Percentiles rank a stretch among this genome's conserved stretches.
Conservation (phyloP, 1,139 yeast species). For the Geotrichum cucujoidarum region DNA sequence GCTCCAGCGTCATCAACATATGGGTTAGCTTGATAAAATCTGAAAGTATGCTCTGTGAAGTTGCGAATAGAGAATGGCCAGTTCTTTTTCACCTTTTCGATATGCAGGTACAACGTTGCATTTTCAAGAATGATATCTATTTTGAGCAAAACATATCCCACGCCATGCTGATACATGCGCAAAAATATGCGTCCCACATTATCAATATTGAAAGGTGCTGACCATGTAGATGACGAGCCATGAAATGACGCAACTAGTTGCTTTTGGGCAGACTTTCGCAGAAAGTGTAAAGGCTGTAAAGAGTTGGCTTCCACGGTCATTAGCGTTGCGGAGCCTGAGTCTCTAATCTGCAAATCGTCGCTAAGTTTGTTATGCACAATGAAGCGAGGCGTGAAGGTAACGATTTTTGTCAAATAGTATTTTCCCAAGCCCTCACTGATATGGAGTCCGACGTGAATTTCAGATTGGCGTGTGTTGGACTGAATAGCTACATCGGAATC, state of each 20-base stretch:
- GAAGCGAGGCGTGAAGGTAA: conserved; percentile 79
- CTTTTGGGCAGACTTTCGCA: conserved; percentile 47
- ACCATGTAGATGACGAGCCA: conserved; percentile 57
- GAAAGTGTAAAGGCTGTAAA: conserved; percentile 59
- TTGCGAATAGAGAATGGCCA: conserved; percentile 96
- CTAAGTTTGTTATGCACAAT: conserved; percentile 60
- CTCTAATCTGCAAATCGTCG: conserved; percentile 57
- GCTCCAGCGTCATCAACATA: conserved; percentile 70
- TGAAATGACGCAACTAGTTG: conserved; percentile 56
- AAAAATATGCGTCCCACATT: conserved; percentile 79
- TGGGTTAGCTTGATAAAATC: conserved; percentile 83
- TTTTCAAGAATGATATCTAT: conserved; percentile 71
- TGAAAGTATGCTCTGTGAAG: conserved; percentile 78
- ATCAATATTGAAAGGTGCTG: conserved; percentile 79
- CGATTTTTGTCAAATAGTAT: conserved; percentile 69
- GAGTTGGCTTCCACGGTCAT: conserved; percentile 45
- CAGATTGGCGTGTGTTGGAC: conserved; percentile 49
- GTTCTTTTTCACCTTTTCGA: conserved; percentile 64
- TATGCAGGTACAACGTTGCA: conserved; percentile 72
- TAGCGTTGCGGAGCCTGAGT: conserved; percentile 44
- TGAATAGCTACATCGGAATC: conserved; percentile 61
- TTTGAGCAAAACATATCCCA: conserved; percentile 65
- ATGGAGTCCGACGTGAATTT: conserved; percentile 65
- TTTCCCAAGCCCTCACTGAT: conserved; percentile 85
- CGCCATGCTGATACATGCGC: conserved; percentile 57